A percentile compares a stretch with the other conserved stretches of the same genome.
phyloP scores from a whole-genome alignment of 768 basidiomycete genomes.

The Mycena indigotica region DNA sequence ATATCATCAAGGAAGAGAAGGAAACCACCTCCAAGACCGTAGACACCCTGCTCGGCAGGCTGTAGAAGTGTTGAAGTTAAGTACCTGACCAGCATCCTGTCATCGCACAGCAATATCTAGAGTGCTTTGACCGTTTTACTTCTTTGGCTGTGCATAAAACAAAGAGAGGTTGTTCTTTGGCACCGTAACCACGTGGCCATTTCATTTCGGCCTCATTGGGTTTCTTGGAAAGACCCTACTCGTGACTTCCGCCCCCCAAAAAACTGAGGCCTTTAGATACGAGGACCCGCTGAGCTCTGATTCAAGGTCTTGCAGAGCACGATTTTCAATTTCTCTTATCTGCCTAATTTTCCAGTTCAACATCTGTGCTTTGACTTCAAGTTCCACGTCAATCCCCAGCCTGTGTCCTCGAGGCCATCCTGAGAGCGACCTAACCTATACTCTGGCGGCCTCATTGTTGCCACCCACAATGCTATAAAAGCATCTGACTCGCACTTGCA shows the following conservation, averaged over 20 bases:
- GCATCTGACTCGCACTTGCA: neutral
- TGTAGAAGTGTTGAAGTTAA: neutral
- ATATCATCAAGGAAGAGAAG: conserved; percentile 78
- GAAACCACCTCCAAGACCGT: conserved; percentile 53
- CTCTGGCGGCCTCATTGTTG: conserved; percentile 21
- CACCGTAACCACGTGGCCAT: neutral
- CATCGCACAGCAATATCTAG: neutral
- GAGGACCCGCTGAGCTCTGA: too few species aligned
- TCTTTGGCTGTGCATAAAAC: neutral
- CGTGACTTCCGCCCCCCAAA: too few species aligned
- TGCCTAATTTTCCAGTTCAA: neutral
- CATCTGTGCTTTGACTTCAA: conserved; percentile 17
- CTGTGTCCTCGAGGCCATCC: conserved; percentile 24
- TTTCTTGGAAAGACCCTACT: neutral
- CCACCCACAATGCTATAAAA: conserved; percentile 11
- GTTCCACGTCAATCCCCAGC: conserved; percentile 16
- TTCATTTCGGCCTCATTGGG: neutral
- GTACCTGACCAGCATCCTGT: neutral
- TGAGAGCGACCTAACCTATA: conserved; percentile 17
- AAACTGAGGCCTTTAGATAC: too few species aligned
- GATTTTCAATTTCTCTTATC: neutral
- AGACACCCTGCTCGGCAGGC: conserved; percentile 27
- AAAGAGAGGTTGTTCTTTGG: neutral
- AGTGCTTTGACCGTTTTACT: neutral
- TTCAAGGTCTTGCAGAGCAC: neutral